Conservation (phyloP, 345 rosid genomes). For the Garcia nutans region DNA sequence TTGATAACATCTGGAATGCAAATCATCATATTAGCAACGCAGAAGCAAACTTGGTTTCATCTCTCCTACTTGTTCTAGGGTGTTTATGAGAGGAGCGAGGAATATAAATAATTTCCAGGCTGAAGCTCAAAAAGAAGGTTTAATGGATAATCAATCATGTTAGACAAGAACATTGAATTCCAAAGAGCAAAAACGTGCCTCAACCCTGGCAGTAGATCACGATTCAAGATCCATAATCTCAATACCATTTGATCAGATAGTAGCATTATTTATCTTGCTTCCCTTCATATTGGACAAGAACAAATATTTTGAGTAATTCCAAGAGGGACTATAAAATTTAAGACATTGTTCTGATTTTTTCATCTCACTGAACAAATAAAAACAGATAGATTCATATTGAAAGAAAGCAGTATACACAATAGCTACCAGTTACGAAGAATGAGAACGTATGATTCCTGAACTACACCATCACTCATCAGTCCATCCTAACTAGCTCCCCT, state of each 20-base stretch:
- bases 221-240: background rate
- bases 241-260: background rate
- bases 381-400: too few species aligned
- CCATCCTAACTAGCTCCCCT: background rate
- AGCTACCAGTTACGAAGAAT: background rate
- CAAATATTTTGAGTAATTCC: too few species aligned
- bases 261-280: too few species aligned
- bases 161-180: background rate
- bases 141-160: background rate
- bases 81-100: background rate
- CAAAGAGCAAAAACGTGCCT: background rate
- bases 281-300: too few species aligned
- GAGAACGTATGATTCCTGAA: background rate
- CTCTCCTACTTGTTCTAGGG: background rate
- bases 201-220: background rate
- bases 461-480: background rate
- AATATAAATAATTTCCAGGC: background rate
- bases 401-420: too few species aligned
- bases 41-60: conserved; percentile 3
- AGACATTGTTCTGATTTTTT: too few species aligned
- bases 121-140: background rate
- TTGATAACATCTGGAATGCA: conserved; percentile 61
- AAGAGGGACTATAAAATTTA: too few species aligned
- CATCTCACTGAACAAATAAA: background rate
- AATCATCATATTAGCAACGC: conserved; percentile 18